Percentiles rank a stretch among this genome's conserved stretches.
Evolutionary conservation across 768 basidiomycete genomes (phyloP).

Genomic region (Trametes sanguinea): DNA sequence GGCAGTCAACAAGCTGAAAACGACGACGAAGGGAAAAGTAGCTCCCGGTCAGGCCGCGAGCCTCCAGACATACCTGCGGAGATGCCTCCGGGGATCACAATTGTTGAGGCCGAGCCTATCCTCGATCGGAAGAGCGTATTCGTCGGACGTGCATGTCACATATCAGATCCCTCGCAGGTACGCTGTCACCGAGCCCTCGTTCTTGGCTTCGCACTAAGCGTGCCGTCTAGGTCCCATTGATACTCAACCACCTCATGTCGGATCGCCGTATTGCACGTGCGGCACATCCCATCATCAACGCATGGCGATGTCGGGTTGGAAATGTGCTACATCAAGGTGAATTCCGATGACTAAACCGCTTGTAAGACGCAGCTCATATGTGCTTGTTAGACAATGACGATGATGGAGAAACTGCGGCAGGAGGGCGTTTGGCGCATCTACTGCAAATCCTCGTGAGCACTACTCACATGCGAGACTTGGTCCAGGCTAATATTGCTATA

Average conservation of each 20-base stretch:
- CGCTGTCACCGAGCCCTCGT: slow-evolving; percentile 14
- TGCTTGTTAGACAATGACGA: slow-evolving; percentile 80
- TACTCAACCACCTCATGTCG: slow-evolving; percentile 66
- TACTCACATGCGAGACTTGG: not conserved
- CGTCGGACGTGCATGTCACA: slow-evolving; percentile 80
- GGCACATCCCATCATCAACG: slow-evolving; percentile 78
- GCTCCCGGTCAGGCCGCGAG: slow-evolving; percentile 10
- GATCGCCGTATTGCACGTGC: slow-evolving; percentile 75
- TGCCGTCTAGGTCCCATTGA: slow-evolving; percentile 57
- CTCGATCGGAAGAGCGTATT: slow-evolving; percentile 85
- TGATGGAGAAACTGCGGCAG: slow-evolving; percentile 92
- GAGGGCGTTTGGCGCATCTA: slow-evolving; percentile 86
- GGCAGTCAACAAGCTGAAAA: slow-evolving; percentile 40
- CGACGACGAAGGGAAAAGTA: slow-evolving; percentile 17
- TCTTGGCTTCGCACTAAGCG: no score
- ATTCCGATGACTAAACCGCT: not conserved
- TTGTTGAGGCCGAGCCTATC: slow-evolving; percentile 78
- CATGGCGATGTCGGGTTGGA: slow-evolving; percentile 76
- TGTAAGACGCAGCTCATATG: not conserved
- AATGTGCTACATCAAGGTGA: slow-evolving; percentile 73
- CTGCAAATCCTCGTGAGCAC: slow-evolving; percentile 77
- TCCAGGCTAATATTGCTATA: slow-evolving; percentile 29
- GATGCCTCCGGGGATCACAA: slow-evolving; percentile 62
- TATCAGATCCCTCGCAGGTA: slow-evolving; percentile 79
- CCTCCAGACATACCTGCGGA: slow-evolving; percentile 20